Evolutionary conservation across 805 yeast genomes (phyloP).

Genomic region (Sungouiozyma ichnusensis): DNA sequence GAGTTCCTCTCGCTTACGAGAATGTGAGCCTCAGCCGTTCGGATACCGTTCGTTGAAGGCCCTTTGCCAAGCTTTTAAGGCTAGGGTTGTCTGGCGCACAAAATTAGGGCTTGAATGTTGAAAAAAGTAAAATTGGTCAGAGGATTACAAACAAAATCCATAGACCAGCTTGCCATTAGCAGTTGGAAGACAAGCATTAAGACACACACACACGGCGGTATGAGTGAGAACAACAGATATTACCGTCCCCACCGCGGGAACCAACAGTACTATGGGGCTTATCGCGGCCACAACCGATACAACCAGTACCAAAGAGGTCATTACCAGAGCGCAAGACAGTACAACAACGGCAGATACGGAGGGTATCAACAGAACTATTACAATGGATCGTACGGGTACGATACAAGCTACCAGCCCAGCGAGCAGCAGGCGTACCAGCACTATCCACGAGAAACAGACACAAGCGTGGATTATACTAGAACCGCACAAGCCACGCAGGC

Average conservation of each 20-base stretch:
- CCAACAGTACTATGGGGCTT: not conserved
- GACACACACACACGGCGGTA: not conserved
- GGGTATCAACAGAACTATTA: not conserved
- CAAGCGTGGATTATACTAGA: no score
- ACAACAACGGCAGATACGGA: not conserved
- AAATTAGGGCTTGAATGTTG: no score
- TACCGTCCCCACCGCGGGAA: not conserved
- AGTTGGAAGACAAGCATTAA: no score
- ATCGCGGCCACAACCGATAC: not conserved
- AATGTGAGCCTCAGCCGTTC: no score
- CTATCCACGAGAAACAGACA: conserved; percentile 1
- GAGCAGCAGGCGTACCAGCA: conserved; percentile 1
- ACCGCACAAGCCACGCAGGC: no score
- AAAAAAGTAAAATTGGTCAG: no score
- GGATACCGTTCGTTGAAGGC: no score
- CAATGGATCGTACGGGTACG: not conserved
- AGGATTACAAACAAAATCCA: no score
- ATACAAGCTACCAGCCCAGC: not conserved
- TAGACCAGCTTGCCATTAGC: no score
- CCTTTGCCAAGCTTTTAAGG: no score
- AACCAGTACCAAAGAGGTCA: not conserved
- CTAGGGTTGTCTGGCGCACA: no score
- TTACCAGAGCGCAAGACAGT: not conserved
- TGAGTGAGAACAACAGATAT: not conserved
- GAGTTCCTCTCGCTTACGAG: no score